phyloP scores from a whole-genome alignment of 108 stramenopile genomes.

The Schizochytrium sp. region DNA sequence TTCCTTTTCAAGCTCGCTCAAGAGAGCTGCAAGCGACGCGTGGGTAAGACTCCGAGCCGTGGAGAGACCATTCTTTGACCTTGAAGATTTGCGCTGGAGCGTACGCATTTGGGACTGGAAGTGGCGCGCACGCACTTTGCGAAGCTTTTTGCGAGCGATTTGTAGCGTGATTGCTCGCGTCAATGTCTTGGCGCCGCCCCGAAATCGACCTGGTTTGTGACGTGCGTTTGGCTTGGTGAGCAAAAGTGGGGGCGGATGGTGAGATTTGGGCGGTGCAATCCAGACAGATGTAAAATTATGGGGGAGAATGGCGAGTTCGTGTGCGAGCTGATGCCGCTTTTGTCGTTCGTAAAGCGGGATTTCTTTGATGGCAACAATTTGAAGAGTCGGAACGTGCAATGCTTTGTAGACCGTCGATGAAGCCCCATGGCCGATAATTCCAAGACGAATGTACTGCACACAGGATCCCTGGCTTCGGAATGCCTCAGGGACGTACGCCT shows the following conservation, averaged over 20 bases:
- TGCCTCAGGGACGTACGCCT: neutral
- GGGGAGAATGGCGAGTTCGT: constrained; percentile 19
- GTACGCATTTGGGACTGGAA: neutral
- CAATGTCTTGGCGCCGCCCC: neutral
- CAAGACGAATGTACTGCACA: neutral
- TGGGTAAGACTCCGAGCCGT: neutral
- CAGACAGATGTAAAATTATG: neutral
- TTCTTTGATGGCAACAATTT: constrained; percentile 29
- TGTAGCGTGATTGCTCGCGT: neutral
- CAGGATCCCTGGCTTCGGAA: neutral
- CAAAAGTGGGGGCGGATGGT: neutral
- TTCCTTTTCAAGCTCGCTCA: neutral
- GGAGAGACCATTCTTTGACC: neutral
- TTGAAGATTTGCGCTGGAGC: neutral
- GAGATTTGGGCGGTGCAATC: neutral
- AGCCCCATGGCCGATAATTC: constrained; percentile 21
- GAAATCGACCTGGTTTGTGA: neutral
- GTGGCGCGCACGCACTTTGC: neutral
- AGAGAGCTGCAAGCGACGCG: neutral
- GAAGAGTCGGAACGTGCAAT: constrained; percentile 10
- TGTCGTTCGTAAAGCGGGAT: constrained; percentile 18
- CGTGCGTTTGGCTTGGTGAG: neutral
- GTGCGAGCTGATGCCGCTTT: constrained; percentile 24
- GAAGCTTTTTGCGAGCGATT: neutral
- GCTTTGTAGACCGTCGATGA: constrained; percentile 22